Base-by-base conservation (phyloP, 2,329 filamentous ascomycete species). In the Penicillium olsonii region DNA sequence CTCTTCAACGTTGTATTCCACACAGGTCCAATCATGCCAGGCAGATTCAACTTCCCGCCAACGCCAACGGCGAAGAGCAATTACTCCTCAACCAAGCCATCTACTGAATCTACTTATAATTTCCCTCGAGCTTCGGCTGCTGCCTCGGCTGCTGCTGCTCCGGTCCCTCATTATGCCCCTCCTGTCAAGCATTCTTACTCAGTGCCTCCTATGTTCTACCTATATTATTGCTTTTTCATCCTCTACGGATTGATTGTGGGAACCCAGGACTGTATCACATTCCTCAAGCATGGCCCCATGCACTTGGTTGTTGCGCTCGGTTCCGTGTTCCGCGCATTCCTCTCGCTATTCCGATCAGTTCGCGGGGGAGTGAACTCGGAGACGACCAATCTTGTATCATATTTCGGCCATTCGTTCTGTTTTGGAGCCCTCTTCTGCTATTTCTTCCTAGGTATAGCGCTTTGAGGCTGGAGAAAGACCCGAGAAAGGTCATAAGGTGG, bases 251-350 rank as follows among this genome's bases (percentile, higher is more conserved):
- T 15, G 17, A 24, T 44, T 24, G 20, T 34, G n/a, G 29, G 18
- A 11, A 8, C 15, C 18, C n/a, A 10, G 9, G 37, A 18, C 11
- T 19, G 17, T 17, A 17, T 45, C 9, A 39, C 37, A 3, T 50
- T 34, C 18, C 12, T 41, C 14, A 22, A 26, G 14, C n/a, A 56
- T 51, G 53, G 38, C 45, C 45, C 50, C 45, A 51, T 56, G 17
- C 24, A 48, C 12, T 45, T 45, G 27, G 33, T 19, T 4, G 5
- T 38, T 56, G 45, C 50, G 50, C 50, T 50, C 45, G 57, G 50
- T 19, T 29, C 34, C 10, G 35, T 33, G 11, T 37, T 46, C 2
- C 12, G 29, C 7, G 12, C n/a, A 6, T 4, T 24, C 22, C 8
- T 24, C 8, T 24, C 22, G 22, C 4, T 18, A 17, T 8, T 31